phyloP scores from a whole-genome alignment of 768 basidiomycete species.

The Stropharia rugosoannulata region DNA sequence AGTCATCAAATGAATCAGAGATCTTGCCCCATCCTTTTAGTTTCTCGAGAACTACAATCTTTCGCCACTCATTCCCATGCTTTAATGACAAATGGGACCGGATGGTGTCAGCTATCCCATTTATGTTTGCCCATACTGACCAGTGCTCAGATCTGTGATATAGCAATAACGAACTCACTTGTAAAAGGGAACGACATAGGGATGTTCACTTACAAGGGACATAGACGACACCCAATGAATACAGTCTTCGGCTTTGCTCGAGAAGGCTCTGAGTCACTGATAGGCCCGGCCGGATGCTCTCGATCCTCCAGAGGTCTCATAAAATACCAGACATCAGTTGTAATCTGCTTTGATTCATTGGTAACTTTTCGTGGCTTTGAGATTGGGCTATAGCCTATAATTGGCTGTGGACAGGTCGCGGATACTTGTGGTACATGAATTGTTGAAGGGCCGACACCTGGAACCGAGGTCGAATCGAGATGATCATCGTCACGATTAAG shows the following conservation, averaged over 20 bases:
- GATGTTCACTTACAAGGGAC: slow-evolving; percentile 9
- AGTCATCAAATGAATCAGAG: background rate
- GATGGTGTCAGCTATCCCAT: slow-evolving; percentile 20
- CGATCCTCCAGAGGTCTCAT: slow-evolving; percentile 7
- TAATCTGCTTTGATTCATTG: slow-evolving; percentile 7
- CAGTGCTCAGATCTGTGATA: slow-evolving; percentile 3
- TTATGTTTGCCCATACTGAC: slow-evolving; percentile 17
- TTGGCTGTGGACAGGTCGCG: background rate
- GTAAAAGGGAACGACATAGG: no score
- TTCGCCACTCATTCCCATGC: slow-evolving; percentile 15
- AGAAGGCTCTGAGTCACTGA: background rate
- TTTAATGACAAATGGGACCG: slow-evolving; percentile 21
- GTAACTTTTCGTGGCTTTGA: background rate
- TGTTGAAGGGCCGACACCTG: no score
- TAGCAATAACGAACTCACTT: no score
- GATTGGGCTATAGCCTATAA: slow-evolving; percentile 6
- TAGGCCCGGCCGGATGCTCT: background rate
- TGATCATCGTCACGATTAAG: no score
- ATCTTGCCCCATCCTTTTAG: slow-evolving; percentile 19
- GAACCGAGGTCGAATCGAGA: no score
- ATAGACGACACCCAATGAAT: slow-evolving; percentile 16
- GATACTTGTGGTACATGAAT: no score
- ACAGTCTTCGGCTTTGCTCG: slow-evolving; percentile 9
- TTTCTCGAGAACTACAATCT: slow-evolving; percentile 9
- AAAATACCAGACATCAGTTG: slow-evolving; percentile 22